These are phyloP conservation scores for Nectriaceae sp. DNA, from an alignment of 2,329 filamentous ascomycete genomes.

Conservation along the genomic window DNA sequence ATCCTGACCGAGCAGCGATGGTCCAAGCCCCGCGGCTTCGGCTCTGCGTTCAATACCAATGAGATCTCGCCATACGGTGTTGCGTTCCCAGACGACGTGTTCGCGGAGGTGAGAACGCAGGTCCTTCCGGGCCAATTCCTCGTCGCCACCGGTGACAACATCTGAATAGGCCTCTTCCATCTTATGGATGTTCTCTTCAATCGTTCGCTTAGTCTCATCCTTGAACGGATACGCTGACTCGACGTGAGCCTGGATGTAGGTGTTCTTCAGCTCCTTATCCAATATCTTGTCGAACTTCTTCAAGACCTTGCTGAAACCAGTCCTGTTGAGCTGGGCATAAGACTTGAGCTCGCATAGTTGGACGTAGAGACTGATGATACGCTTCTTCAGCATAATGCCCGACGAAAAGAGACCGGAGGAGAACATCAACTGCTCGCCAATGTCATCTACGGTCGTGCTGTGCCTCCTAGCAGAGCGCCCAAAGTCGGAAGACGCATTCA, in stretches of 20 bases:
- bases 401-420: constrained; percentile 64
- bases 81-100: constrained; percentile 98
- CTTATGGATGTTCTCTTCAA: constrained; percentile 71
- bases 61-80: constrained; percentile 98
- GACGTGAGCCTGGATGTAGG: constrained; percentile 75
- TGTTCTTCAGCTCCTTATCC: constrained; percentile 74
- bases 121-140: constrained; percentile 76
- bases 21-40: constrained; percentile 89
- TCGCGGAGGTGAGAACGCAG: constrained; percentile 88
- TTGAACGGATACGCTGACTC: constrained; percentile 81
- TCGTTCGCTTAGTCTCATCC: constrained; percentile 65
- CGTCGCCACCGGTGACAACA: constrained; percentile 80
- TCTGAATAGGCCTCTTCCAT: constrained; percentile 82
- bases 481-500: constrained; percentile 64
- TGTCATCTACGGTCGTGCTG: constrained; percentile 74
- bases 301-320: constrained; percentile 91
- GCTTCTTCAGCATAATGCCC: constrained; percentile 87
- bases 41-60: constrained; percentile 96
- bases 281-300: constrained; percentile 99
- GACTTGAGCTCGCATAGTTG: constrained; percentile 94
- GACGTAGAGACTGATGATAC: constrained; percentile 84
- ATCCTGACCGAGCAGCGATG: constrained; percentile 77
- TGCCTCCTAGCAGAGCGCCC: constrained; percentile 57
- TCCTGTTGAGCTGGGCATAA: constrained; percentile 93
- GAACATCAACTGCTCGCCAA: constrained; percentile 71